Evolutionary conservation across 1,139 yeast genomes (phyloP), one percentile per base, ranked within the genome.

Genomic region (Arxiozyma slooffiae): DNA sequence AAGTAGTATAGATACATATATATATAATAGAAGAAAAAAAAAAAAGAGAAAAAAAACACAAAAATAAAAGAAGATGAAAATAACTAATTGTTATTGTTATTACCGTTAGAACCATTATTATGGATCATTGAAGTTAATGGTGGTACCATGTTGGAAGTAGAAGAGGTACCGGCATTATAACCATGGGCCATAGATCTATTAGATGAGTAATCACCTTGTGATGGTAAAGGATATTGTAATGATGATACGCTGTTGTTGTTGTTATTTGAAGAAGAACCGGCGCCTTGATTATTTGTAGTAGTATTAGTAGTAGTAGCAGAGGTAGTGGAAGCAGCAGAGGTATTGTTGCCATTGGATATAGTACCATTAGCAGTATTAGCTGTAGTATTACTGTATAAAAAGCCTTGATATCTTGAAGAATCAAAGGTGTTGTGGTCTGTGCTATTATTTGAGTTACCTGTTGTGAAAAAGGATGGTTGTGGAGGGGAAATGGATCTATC

Each of bases 181-280:
- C 18, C 23, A 22, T 37, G 23, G 7, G 23, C 24, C 40, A 44
- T 23, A 11, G 44, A 18, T 41, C 44, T 41, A 30, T 20, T 30
- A 14, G 47, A n/a, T n/a, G 46, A 44, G 20, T 44, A 30, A 37
- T 47, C 22, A 18, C 22, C n/a, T 41, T 43, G 48, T 41, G 26
- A 46, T 36, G n/a, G 45, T 24, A 46, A 46, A 21, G 45, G 49
- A 18, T 46, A 48, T 38, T 48, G 51, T 38, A 44, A 40, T 26
- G 41, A n/a, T 30, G 38, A 17, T 34, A 17, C 17, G 9, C 26
- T 17, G 44, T 16, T 41, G 44, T n/a, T 18, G 38, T 23, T 38
- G 47, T 18, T 16, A 18, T 26, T 30, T 30, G 36, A 30, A 11
- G 36, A 30, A 30, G 36, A 30, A 11, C 36, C 36, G 14, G 36